These are phyloP conservation scores for Astraeus odoratus DNA, from an alignment of 768 basidiomycete species.

Conservation along the genomic window DNA sequence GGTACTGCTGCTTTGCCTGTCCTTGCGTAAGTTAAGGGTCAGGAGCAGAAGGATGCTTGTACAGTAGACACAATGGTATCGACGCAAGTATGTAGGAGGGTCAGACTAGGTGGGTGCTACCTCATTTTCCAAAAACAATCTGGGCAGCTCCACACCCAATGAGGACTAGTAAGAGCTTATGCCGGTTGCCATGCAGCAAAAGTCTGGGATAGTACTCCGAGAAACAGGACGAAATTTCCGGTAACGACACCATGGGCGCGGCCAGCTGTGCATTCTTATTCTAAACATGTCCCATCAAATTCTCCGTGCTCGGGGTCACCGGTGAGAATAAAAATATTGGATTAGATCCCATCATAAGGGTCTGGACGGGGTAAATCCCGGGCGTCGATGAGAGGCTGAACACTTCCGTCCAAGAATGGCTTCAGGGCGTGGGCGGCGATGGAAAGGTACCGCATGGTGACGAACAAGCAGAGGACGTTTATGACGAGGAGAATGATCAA, in stretches of 20 bases:
- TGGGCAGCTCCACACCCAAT: too few relatives aligned
- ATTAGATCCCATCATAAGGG: conserved; percentile 25
- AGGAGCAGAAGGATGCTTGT: too few relatives aligned
- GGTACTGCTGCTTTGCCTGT: too few relatives aligned
- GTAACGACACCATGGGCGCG: background rate
- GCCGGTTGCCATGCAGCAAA: too few relatives aligned
- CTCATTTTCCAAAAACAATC: too few relatives aligned
- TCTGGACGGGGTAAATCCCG: conserved; percentile 24
- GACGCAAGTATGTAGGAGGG: too few relatives aligned
- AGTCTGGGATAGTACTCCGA: too few relatives aligned
- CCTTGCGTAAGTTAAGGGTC: too few relatives aligned
- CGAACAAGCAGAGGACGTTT: conserved; percentile 18
- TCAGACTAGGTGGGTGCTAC: too few relatives aligned
- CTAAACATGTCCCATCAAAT: background rate
- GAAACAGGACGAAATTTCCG: too few relatives aligned
- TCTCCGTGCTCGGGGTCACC: background rate
- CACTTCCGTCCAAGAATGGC: conserved; percentile 9
- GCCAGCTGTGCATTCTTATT: background rate
- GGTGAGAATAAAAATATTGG: background rate
- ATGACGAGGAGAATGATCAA: conserved; percentile 16
- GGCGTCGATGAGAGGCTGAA: conserved; percentile 15
- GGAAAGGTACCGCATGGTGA: conserved; percentile 11
- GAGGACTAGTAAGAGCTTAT: too few relatives aligned
- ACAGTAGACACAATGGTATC: too few relatives aligned
- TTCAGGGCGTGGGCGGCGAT: conserved; percentile 12